These are phyloP conservation scores for Pleurotus cornucopiae DNA, from an alignment of 768 basidiomycete genomes.

Conservation along the genomic window DNA sequence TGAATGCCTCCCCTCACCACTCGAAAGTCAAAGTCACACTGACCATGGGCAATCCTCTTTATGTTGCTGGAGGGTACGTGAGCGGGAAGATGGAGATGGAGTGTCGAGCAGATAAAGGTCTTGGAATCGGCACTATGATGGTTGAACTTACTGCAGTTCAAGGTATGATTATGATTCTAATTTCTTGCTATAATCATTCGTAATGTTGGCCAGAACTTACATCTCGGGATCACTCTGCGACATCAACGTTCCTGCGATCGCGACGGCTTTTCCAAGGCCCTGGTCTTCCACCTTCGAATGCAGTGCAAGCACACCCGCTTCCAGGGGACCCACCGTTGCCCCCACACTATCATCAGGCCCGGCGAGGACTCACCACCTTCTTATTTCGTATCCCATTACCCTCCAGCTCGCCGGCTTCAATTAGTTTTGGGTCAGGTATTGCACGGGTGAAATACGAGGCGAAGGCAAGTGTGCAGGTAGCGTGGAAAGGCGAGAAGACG, in stretches of 20 bases:
- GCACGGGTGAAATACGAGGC: constrained; percentile 73
- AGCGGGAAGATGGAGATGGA: constrained; percentile 80
- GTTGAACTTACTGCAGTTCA: constrained; percentile 73
- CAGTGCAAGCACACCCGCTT: constrained; percentile 60
- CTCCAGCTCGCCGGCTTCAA: constrained; percentile 60
- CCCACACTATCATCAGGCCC: constrained; percentile 62
- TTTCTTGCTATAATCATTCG: constrained; percentile 1
- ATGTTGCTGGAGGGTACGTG: constrained; percentile 62
- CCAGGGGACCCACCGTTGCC: constrained; percentile 61
- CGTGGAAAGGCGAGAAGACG: constrained; percentile 70
- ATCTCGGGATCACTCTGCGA: constrained; percentile 77
- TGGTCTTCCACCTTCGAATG: constrained; percentile 79
- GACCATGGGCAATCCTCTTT: constrained; percentile 52
- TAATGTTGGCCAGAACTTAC: constrained; percentile 50
- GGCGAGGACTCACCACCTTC: constrained; percentile 75
- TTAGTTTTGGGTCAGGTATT: constrained; percentile 65
- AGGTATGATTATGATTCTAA: constrained; percentile 36
- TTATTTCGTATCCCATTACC: constrained; percentile 77
- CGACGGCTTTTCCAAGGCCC: constrained; percentile 77
- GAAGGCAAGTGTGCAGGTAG: constrained; percentile 65
- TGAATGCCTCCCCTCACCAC: constrained; percentile 81
- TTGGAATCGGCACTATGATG: constrained; percentile 74
- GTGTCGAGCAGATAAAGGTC: constrained; percentile 66
- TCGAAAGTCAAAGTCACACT: constrained; percentile 72
- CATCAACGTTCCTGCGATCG: constrained; percentile 69